These are phyloP conservation scores for Bidens hawaiensis DNA, from an alignment of 140 eudicot species.

Conservation along the genomic window DNA sequence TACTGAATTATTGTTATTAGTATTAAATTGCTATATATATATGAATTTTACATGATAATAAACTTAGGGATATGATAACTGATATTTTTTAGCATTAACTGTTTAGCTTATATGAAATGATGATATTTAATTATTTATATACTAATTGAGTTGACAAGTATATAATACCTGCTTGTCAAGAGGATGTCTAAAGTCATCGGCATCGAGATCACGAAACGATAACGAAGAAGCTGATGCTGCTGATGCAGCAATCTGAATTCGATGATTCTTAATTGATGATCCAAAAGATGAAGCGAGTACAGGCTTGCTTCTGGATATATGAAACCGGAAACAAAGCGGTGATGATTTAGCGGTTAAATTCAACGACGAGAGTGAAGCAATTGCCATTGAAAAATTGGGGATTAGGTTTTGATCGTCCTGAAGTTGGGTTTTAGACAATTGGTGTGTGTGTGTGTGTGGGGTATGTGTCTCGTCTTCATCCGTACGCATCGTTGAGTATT, in stretches of 20 bases:
- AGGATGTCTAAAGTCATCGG: slow-evolving; percentile 96
- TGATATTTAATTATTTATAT: too few relatives aligned
- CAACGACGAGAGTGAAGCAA: slow-evolving; percentile 33
- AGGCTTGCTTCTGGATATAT: slow-evolving; percentile 19
- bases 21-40: too few relatives aligned
- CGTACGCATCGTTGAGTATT: slow-evolving; percentile 38
- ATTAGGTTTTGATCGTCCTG: not conserved
- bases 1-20: too few relatives aligned
- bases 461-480: slow-evolving; percentile 48
- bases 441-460: slow-evolving; percentile 4
- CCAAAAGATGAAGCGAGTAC: slow-evolving; percentile 18
- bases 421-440: not conserved
- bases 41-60: too few relatives aligned
- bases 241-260: slow-evolving; percentile 35
- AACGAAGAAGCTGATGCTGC: slow-evolving; percentile 42
- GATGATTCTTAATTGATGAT: slow-evolving; percentile 27
- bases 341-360: slow-evolving; percentile 24
- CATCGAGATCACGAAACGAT: slow-evolving; percentile 69
- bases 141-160: too few relatives aligned
- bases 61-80: too few relatives aligned
- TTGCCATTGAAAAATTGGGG: slow-evolving; percentile 36
- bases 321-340: slow-evolving; percentile 20
- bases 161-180: slow-evolving; percentile 89
- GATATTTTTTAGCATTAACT: too few relatives aligned
- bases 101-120: too few relatives aligned